These are phyloP conservation scores for Nothopassalora personata DNA, from an alignment of 2,329 filamentous ascomycete species.

Conservation along the genomic window DNA sequence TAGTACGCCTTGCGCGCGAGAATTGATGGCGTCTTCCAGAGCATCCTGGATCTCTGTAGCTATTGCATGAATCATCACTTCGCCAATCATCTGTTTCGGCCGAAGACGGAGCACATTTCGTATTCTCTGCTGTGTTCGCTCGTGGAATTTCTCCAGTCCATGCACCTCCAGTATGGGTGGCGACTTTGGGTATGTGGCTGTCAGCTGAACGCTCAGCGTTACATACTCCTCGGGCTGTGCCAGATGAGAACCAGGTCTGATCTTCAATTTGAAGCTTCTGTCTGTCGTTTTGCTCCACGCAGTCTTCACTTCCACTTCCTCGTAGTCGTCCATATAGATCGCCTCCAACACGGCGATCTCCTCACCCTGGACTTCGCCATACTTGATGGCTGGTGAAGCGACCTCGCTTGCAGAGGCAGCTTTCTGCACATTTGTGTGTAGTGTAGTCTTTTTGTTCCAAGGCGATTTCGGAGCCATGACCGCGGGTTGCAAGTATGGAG, in stretches of 20 bases:
- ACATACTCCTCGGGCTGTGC: slow-evolving; percentile 67
- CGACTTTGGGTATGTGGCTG: slow-evolving; percentile 86
- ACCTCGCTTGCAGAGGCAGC: slow-evolving; percentile 9
- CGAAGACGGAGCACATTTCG: slow-evolving; percentile 63
- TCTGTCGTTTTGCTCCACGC: slow-evolving; percentile 87
- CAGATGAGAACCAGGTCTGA: slow-evolving; percentile 66
- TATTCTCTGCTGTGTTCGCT: slow-evolving; percentile 66
- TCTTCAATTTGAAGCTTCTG: slow-evolving; percentile 71
- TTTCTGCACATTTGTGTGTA: slow-evolving; percentile 25
- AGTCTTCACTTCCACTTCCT: slow-evolving; percentile 60
- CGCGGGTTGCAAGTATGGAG: slow-evolving; percentile 21
- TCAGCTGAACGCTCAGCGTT: slow-evolving; percentile 72
- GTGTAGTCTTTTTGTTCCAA: slow-evolving; percentile 31
- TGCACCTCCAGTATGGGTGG: slow-evolving; percentile 67
- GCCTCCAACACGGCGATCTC: slow-evolving; percentile 80
- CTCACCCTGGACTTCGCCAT: slow-evolving; percentile 79
- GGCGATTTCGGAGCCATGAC: slow-evolving; percentile 46
- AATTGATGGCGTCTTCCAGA: slow-evolving; percentile 78
- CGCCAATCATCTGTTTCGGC: slow-evolving; percentile 58
- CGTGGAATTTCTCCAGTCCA: slow-evolving; percentile 58
- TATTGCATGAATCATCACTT: slow-evolving; percentile 62
- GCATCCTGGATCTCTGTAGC: slow-evolving; percentile 59
- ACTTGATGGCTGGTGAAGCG: slow-evolving; percentile 51
- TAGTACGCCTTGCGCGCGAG: slow-evolving; percentile 66
- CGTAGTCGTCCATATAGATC: slow-evolving; percentile 86